Evolutionary conservation across 148 eudicot species (phyloP), one percentile per base, ranked within the genome.

Genomic region (Salicornia ramosissima): DNA sequence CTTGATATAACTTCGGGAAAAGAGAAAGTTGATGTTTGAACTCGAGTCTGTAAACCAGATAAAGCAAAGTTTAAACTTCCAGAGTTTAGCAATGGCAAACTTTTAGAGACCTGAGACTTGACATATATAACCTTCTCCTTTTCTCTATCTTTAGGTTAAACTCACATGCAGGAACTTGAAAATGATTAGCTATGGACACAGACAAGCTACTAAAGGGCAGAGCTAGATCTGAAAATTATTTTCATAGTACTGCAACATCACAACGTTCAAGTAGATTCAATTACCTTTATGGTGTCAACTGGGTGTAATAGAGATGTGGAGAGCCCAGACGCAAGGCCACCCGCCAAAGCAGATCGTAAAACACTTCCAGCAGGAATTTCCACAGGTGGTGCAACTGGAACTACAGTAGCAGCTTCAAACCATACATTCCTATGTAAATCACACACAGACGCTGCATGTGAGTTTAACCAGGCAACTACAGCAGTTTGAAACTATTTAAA

Each of bases 381-480:
- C 70, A 94, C 88, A 51, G 99, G 97, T 16, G 89, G 98, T 67
- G 97, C 86, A 82, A 89, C 99, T 74, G 97, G 91, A 80, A 89
- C 97, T 51, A 90, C 99, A 18, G 97, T 91, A 46, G 99, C 96
- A 67, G 97, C 93, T 81, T 94, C 90, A 86, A 94, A 89, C 99
- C 99, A 91, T 64, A 94, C 82, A 73, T 86, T 88, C 83, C 99
- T 94, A 84, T 46, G 65, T 74, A 42, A 64, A 73, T 33, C 36
- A 73, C 19, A 63, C 24, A 42, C 25, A 76, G 18, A 78, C 10
- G 34, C 34, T 21, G 58, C 18, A 14, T 33, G 18, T 33, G 19
- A 16, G 53, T 0, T 18, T 8, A 33, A 7, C 26, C 12, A 26
- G 16, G 34, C 62, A 34, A 43, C 55, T 4, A 21, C 39, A 53